Base-by-base conservation (phyloP, 441 rosid species). In the Pelargonium myrrhifolium region DNA sequence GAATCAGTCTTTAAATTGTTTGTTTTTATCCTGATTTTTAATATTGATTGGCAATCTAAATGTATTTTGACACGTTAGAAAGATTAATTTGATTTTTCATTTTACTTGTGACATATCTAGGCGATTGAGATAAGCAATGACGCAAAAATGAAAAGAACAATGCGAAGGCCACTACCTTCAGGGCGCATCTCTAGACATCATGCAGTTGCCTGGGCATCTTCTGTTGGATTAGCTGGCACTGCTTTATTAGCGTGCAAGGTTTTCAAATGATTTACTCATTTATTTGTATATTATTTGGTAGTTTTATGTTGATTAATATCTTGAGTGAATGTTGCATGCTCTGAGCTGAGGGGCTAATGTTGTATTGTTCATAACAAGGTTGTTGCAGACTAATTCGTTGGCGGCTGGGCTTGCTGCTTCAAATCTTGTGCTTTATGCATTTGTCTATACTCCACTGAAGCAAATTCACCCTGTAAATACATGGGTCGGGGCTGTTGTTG, bases 401-500 rank as follows among this genome's bases (percentile, higher is more conserved):
- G 93, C 97, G 37, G 87, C 96, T 63, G 96, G 93, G 66, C 93
- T 89, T 72, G 97, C 88, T 66, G 95, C 92, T 75, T 91, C 96
- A 51, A 93, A 89, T 82, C 97, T 94, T 62, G 60, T 85, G 56
- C 95, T 94, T 60, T 91, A 91, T 56, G 99, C 99, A 17, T 94
- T 91, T 78, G 86, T 88, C 58, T 94, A 94, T 75, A 94, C 99
- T 63, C 99, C 97, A 42, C 80, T 94, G 88, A 94, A 94, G 87
- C 98, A 94, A 81, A 83, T 88, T 82, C 99, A 94, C 79, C 98
- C 98, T 18, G 83, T 87, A 68, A 92, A 94, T 78, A 92, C 99
- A 24, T 94, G 98, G 98, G 96, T 92, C 74, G 99, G 98, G 17
- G 99, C 98, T 51, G 82, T 94, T 78, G 98, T 94, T 62, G 99